These are phyloP conservation scores for Kluyveromyces marxianus DNA, from an alignment of 1,139 yeast genomes.

Conservation along the genomic window DNA sequence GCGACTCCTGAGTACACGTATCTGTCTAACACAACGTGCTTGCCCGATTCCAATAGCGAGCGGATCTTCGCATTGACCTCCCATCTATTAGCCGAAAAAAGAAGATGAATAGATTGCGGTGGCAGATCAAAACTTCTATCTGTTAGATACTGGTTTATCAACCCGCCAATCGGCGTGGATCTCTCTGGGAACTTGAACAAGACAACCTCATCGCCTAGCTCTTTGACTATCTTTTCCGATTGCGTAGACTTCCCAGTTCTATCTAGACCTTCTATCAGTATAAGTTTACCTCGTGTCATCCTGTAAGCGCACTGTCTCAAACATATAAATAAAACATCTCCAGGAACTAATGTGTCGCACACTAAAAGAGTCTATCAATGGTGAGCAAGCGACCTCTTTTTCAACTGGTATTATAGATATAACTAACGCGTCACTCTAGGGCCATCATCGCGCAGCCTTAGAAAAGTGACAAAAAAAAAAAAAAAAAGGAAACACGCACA, in stretches of 20 bases:
- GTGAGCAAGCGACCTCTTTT: too few species aligned
- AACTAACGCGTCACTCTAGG: too few species aligned
- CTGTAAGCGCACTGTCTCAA: neutral
- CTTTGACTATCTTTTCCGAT: slow-evolving; percentile 41
- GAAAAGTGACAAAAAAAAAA: too few species aligned
- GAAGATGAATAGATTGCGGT: slow-evolving; percentile 75
- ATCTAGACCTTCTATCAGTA: slow-evolving; percentile 88
- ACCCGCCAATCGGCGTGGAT: slow-evolving; percentile 67
- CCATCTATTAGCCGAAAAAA: slow-evolving; percentile 95
- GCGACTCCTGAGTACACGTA: slow-evolving; percentile 92
- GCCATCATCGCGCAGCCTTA: too few species aligned
- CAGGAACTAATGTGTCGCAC: too few species aligned
- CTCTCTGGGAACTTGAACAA: slow-evolving; percentile 82
- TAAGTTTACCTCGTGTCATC: slow-evolving; percentile 53
- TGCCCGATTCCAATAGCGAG: slow-evolving; percentile 43
- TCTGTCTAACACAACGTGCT: slow-evolving; percentile 65
- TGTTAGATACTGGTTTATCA: slow-evolving; percentile 68
- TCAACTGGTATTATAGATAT: too few species aligned
- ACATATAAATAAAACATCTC: too few species aligned
- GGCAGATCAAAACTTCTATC: slow-evolving; percentile 43
- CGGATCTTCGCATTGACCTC: slow-evolving; percentile 53
- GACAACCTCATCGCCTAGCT: slow-evolving; percentile 36
- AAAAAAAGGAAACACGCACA: too few species aligned
- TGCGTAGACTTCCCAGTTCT: slow-evolving; percentile 95
- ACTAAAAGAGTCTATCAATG: too few species aligned